Percentiles rank a stretch among this genome's conserved stretches.
Evolutionary conservation across 2,329 filamentous ascomycete species (phyloP).

Genomic region (Ophiostoma piceae): DNA sequence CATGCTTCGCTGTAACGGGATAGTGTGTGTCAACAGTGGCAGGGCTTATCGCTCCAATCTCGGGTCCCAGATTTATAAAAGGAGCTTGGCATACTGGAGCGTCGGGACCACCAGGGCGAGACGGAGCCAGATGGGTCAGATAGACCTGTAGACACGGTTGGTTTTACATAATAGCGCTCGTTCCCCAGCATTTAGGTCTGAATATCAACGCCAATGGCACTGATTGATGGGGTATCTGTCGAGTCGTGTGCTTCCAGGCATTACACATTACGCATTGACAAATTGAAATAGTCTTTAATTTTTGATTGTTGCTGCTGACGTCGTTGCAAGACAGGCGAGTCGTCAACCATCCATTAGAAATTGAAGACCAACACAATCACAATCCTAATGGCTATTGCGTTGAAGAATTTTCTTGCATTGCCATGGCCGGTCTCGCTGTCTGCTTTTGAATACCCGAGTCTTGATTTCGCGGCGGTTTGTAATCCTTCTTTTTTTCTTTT

Average conservation of each 20-base stretch:
- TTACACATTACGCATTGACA: background rate
- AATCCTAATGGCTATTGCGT: too few species aligned
- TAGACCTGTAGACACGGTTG: background rate
- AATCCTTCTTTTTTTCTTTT: too few species aligned
- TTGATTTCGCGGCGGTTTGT: too few species aligned
- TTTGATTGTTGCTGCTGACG: background rate
- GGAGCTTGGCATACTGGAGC: background rate
- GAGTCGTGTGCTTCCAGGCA: background rate
- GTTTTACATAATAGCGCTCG: background rate
- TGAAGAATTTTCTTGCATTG: background rate
- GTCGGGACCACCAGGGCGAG: background rate
- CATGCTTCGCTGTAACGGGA: background rate
- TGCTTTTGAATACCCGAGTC: background rate
- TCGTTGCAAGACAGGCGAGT: background rate
- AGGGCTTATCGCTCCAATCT: conserved; percentile 4
- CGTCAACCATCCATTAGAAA: background rate
- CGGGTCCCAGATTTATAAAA: background rate
- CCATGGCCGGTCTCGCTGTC: background rate
- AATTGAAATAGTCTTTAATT: too few species aligned
- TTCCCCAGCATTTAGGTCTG: background rate
- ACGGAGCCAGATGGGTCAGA: background rate
- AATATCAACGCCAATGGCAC: background rate
- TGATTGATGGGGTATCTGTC: background rate
- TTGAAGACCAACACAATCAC: too few species aligned
- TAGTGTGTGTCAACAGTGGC: background rate